phyloP scores from a whole-genome alignment of 2,329 filamentous ascomycete genomes.

The Uncinocarpus reesii region DNA sequence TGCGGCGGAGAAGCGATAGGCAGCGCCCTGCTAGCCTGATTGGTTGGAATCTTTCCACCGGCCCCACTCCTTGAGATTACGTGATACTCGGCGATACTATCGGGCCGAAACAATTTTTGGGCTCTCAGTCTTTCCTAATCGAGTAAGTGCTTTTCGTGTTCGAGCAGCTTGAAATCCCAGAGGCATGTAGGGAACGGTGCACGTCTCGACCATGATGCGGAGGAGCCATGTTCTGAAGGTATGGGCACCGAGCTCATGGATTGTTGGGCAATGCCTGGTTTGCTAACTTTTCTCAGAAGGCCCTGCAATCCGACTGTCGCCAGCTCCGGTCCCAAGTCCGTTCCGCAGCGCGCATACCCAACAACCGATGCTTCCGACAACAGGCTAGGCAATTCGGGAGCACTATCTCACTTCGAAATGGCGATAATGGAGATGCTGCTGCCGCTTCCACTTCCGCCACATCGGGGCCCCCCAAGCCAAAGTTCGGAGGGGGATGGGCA shows the following conservation, averaged over 20 bases:
- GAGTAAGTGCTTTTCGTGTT: background rate
- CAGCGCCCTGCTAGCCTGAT: conserved; percentile 5
- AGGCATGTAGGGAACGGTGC: conserved; percentile 3
- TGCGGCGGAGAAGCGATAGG: background rate
- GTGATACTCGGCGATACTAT: conserved; percentile 7
- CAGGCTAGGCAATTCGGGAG: background rate
- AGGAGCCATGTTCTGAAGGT: conserved; percentile 15
- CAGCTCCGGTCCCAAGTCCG: background rate
- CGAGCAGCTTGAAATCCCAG: conserved; percentile 1
- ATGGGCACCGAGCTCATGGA: background rate
- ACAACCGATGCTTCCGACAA: background rate
- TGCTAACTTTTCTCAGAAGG: conserved; percentile 1
- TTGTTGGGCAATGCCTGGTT: background rate
- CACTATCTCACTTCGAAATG: background rate
- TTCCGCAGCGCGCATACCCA: background rate
- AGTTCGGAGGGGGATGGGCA: conserved; percentile 7
- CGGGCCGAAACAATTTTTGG: conserved; percentile 8
- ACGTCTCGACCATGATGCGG: conserved; percentile 12
- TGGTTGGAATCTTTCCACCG: background rate
- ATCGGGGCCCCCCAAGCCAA: background rate
- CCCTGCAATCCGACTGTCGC: background rate
- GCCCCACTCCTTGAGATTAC: conserved; percentile 1
- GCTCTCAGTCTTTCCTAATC: background rate
- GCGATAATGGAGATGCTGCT: background rate
- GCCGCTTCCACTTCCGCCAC: background rate